These are phyloP conservation scores for Trypanosoma cruzi DNA, from an alignment of 208 protist genomes.

Conservation along the genomic window DNA sequence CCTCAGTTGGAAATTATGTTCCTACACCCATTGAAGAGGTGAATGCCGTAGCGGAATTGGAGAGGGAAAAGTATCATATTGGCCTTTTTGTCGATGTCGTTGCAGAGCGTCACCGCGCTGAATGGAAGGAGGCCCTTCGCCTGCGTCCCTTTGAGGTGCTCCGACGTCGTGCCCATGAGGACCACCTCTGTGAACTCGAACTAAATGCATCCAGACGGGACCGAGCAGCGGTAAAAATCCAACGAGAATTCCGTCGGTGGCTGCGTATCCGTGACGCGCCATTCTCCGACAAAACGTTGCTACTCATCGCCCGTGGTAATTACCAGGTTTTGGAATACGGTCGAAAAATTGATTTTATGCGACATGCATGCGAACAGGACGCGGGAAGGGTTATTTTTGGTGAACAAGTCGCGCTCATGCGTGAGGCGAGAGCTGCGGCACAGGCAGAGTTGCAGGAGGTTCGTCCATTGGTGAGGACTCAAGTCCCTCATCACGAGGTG, in stretches of 20 bases:
- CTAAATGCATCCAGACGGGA: constrained; percentile 32
- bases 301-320: constrained; percentile 37
- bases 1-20: background rate
- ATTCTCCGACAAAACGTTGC: constrained; percentile 41
- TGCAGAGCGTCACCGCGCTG: constrained; percentile 46
- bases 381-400: constrained; percentile 34
- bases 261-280: constrained; percentile 36
- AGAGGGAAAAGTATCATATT: constrained; percentile 65
- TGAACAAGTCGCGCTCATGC: constrained; percentile 33
- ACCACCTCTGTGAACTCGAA: constrained; percentile 38
- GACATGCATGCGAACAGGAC: constrained; percentile 19
- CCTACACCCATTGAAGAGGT: constrained; percentile 27
- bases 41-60: constrained; percentile 24
- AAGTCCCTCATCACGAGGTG: constrained; percentile 16
- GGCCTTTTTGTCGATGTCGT: constrained; percentile 47
- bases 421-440: constrained; percentile 5
- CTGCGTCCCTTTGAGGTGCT: constrained; percentile 53
- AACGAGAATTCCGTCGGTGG: constrained; percentile 65
- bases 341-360: constrained; percentile 27
- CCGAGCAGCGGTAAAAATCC: constrained; percentile 61
- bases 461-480: constrained; percentile 25
- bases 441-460: constrained; percentile 25
- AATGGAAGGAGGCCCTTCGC: constrained; percentile 45
- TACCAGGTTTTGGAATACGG: constrained; percentile 62
- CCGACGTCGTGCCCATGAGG: constrained; percentile 43